A percentile compares a stretch with the other conserved stretches of the same genome.
phyloP scores from a whole-genome alignment of 257 asterid genomes.

The Solanum pennellii region DNA sequence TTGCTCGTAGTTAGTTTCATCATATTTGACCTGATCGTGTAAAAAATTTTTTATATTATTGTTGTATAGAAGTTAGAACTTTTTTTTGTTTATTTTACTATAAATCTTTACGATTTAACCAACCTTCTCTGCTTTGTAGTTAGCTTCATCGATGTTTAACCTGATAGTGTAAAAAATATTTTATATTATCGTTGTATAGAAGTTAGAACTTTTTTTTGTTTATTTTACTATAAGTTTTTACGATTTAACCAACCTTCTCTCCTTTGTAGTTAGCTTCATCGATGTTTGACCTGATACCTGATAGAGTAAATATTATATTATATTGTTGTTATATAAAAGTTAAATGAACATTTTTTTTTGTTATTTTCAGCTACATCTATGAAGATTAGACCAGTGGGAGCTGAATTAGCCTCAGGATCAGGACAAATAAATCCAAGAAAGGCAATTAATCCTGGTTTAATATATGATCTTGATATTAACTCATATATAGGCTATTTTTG shows the following conservation, averaged over 20 bases:
- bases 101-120: not conserved
- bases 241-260: not conserved
- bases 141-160: not conserved
- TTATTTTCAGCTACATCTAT: slow-evolving; percentile 34
- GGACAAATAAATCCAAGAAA: slow-evolving; percentile 43
- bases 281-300: not conserved
- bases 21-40: not conserved
- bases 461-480: slow-evolving; percentile 30
- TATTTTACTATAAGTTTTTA: not conserved
- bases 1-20: fast-evolving
- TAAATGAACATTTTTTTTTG: not conserved
- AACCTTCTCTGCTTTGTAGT: fast-evolving
- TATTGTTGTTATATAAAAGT: not conserved
- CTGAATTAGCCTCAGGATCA: slow-evolving; percentile 47
- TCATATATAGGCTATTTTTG: slow-evolving; percentile 54
- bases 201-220: not conserved
- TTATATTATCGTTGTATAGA: not conserved
- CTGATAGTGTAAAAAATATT: too few species aligned
- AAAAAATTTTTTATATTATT: not conserved
- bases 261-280: not conserved
- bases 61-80: not conserved
- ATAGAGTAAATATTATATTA: fast-evolving
- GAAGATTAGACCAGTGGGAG: slow-evolving; percentile 30
- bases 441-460: slow-evolving; percentile 62
- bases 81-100: not conserved